These are phyloP conservation scores for Trichoderma sp. DNA, from an alignment of 2,329 filamentous ascomycete species.

Conservation along the genomic window DNA sequence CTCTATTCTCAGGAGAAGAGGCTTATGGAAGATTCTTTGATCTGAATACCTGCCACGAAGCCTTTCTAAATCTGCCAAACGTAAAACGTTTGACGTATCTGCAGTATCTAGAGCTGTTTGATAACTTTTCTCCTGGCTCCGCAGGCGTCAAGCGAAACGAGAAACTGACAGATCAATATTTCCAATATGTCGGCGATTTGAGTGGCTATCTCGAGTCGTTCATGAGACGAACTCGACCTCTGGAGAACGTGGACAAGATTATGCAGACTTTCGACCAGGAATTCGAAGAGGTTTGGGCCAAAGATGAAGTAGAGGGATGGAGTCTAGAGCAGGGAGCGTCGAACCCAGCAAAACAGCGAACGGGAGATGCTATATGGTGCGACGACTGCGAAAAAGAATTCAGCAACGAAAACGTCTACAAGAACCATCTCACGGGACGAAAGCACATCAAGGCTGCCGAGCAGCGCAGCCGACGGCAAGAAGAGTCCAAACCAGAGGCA, in stretches of 20 bases:
- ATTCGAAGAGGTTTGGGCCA: constrained; percentile 81
- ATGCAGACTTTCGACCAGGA: constrained; percentile 77
- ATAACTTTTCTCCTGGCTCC: constrained; percentile 75
- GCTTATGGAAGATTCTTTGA: constrained; percentile 92
- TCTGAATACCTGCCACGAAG: constrained; percentile 78
- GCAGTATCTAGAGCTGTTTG: constrained; percentile 90
- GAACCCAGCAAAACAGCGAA: constrained; percentile 35
- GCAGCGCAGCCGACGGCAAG: constrained; percentile 55
- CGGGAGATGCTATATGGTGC: constrained; percentile 77
- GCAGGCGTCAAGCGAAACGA: constrained; percentile 75
- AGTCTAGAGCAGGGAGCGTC: constrained; percentile 52
- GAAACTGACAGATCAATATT: constrained; percentile 91
- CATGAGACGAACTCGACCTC: constrained; percentile 77
- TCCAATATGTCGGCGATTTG: constrained; percentile 80
- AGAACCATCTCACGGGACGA: constrained; percentile 82
- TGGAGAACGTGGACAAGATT: constrained; percentile 82
- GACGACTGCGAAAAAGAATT: constrained; percentile 92
- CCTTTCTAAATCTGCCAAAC: constrained; percentile 85
- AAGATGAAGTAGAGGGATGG: constrained; percentile 81
- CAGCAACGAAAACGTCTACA: constrained; percentile 93
- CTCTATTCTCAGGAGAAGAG: constrained; percentile 95
- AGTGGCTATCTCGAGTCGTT: constrained; percentile 85
- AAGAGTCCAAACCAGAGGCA: constrained; percentile 39
- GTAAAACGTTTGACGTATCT: constrained; percentile 85
- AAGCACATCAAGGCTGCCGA: constrained; percentile 89